phyloP scores from a whole-genome alignment of 2,329 filamentous ascomycete species.

The Sarocladiaceae sp. region DNA sequence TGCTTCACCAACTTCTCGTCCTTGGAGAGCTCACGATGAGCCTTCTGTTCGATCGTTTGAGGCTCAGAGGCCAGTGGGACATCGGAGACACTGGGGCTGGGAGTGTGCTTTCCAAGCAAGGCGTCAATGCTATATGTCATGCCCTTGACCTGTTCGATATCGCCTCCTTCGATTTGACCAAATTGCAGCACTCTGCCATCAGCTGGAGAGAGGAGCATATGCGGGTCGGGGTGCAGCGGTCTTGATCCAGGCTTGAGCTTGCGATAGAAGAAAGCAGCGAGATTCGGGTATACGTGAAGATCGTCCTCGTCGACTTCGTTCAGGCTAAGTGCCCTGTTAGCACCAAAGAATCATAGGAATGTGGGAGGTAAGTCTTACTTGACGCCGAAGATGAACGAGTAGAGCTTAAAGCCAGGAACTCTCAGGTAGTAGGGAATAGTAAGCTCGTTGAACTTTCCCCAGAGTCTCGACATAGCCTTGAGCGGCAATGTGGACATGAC shows the following conservation, averaged over 20 bases:
- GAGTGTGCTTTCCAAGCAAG: slow-evolving; percentile 68
- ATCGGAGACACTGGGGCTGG: slow-evolving; percentile 49
- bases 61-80: slow-evolving; percentile 17
- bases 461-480: slow-evolving; percentile 83
- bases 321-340: slow-evolving; percentile 51
- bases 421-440: slow-evolving; percentile 84
- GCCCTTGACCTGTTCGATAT: slow-evolving; percentile 98
- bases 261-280: slow-evolving; percentile 96
- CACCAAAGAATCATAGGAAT: not conserved
- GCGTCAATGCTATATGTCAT: slow-evolving; percentile 97
- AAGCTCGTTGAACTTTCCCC: slow-evolving; percentile 89
- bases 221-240: slow-evolving; percentile 75
- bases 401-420: slow-evolving; percentile 85
- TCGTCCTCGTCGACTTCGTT: slow-evolving; percentile 85
- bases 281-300: slow-evolving; percentile 83
- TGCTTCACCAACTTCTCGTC: slow-evolving; percentile 66
- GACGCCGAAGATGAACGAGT: slow-evolving; percentile 88
- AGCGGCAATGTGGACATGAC: slow-evolving; percentile 90
- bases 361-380: slow-evolving; percentile 40
- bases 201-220: slow-evolving; percentile 79
- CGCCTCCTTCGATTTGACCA: slow-evolving; percentile 84
- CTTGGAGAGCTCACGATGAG: slow-evolving; percentile 31
- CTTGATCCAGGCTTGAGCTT: slow-evolving; percentile 84
- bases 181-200: slow-evolving; percentile 92
- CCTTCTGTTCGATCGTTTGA: slow-evolving; percentile 17